Conservation (phyloP, 306 rosid species). For the Corylus avellana region DNA sequence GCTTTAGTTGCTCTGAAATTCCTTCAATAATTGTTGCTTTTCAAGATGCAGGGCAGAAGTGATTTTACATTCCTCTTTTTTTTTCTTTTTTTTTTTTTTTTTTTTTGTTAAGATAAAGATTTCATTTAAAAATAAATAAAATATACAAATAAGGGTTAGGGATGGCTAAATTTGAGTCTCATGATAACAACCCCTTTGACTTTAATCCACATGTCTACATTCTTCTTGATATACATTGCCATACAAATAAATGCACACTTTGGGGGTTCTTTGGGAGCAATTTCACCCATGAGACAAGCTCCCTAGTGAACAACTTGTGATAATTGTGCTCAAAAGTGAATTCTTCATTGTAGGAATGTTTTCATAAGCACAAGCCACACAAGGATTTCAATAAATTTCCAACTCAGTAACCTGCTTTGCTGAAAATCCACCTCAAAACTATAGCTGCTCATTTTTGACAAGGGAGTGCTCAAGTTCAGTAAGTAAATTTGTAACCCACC, state of each 20-base stretch:
- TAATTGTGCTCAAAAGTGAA: neutral
- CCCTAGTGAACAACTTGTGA: neutral
- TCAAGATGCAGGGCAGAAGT: neutral
- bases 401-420: constrained; percentile 55
- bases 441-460: constrained; percentile 55
- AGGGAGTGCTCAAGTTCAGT: constrained; percentile 51
- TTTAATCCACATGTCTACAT: neutral
- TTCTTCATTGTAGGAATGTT: neutral
- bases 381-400: constrained; percentile 28
- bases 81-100: neutral
- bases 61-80: neutral
- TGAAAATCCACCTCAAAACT: constrained; percentile 71
- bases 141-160: no score
- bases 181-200: neutral
- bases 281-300: neutral
- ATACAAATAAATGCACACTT: neutral
- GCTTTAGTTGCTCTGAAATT: neutral
- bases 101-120: no score
- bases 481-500: constrained; percentile 69
- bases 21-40: neutral
- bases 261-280: neutral
- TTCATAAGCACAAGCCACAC: neutral
- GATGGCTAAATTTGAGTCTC: no score
- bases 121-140: no score
- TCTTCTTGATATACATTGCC: neutral